Evolutionary conservation across 1,284 basidiomycete species (phyloP), one percentile per base, ranked within the genome.

Genomic region (Schizophyllum amplum): DNA sequence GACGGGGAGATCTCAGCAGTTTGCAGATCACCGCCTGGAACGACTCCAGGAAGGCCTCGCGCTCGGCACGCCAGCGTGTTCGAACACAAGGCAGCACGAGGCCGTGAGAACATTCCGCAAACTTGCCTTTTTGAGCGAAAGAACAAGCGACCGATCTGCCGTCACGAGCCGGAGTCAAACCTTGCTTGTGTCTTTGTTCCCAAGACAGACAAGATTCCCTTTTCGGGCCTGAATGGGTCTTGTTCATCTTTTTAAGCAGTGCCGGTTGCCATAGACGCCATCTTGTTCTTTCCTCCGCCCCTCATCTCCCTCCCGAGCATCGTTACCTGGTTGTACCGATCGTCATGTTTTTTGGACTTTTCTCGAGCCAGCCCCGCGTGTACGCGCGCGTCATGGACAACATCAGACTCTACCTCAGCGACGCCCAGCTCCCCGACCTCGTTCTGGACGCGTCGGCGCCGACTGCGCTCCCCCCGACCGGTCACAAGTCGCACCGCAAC

Each of bases 381-480:
- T 47, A 27, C 55, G 51, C 53, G 56, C 64, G 64, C 55, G 71
- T 65, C 55, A 74, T 71, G n/a, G 69, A 78, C 63, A 78, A 82
- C 60, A 68, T 84, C 17, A 68, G 69, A 55, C 65, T 69, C 59
- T 83, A 82, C 61, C 66, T 83, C 4, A 71, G 70, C 24, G 68
- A 72, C 51, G 76, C 78, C 17, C 65, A 55, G 5, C 75, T 86
- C 21, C 84, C 85, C 0, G 58, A 56, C 5, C 77, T 86, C 72
- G 62, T 62, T 17, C 67, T 74, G 47, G 68, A 70, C 55, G 60
- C 67, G 21, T 63, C 62, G 48, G 68, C 72, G 1, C 33, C 33
- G 33, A 42, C 33, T 17, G 49, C 60, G 21, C 64, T 74, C 59
- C 79, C 78, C 17, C 69, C 73, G 1, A 55, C 63, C 5, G 76